Conservation (phyloP, 1,284 basidiomycete species). For the Irpex sp. region DNA sequence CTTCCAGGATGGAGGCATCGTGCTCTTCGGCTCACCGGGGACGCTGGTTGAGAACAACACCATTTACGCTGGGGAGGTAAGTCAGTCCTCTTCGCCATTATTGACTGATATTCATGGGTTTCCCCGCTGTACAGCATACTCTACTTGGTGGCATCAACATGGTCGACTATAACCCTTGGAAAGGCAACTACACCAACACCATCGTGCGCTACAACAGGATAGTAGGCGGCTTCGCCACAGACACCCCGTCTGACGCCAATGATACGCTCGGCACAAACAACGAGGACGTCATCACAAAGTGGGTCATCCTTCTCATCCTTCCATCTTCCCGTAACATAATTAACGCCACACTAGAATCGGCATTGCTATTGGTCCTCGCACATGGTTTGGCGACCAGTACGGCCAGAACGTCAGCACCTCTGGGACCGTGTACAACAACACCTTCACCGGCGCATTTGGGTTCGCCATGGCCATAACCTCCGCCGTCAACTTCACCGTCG, state of each 20-base stretch:
- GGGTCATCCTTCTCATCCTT: conserved; percentile 18
- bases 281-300: conserved; percentile 70
- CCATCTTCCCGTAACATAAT: conserved; percentile 4
- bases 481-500: conserved; percentile 63
- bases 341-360: conserved; percentile 45
- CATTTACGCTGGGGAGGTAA: conserved; percentile 65
- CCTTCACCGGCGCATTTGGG: conserved; percentile 68
- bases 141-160: conserved; percentile 78
- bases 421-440: conserved; percentile 64
- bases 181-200: conserved; percentile 68
- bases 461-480: conserved; percentile 67
- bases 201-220: conserved; percentile 73
- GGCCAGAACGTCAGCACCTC: conserved; percentile 57
- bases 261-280: conserved; percentile 52
- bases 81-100: conserved; percentile 16
- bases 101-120: not conserved
- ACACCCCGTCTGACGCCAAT: conserved; percentile 28
- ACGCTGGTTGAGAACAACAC: conserved; percentile 74
- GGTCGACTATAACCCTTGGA: conserved; percentile 75
- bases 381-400: conserved; percentile 71
- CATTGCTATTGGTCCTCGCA: conserved; percentile 73
- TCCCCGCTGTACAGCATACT: conserved; percentile 43
- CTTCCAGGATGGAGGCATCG: conserved; percentile 69
- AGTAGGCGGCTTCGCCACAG: conserved; percentile 62
- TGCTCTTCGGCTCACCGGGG: conserved; percentile 80